These are phyloP conservation scores for Hypericum perforatum DNA, from an alignment of 345 rosid genomes.

Conservation along the genomic window DNA sequence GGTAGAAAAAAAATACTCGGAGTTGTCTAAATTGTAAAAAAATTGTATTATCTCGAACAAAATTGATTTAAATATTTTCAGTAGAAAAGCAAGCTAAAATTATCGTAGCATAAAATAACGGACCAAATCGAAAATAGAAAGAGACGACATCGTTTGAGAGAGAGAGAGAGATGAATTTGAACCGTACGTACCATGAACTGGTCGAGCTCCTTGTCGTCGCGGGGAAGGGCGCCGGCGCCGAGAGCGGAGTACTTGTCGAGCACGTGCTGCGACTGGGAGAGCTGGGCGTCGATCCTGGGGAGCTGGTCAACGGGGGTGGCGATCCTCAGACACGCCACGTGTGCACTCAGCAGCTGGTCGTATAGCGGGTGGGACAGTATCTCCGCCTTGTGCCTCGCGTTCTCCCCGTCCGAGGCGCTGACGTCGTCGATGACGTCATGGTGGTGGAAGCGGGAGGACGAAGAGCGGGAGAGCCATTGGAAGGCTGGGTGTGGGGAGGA, in stretches of 20 bases:
- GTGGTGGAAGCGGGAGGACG: slow-evolving; percentile 42
- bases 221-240: slow-evolving; percentile 18
- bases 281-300: slow-evolving; percentile 33
- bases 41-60: too few species aligned
- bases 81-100: too few species aligned
- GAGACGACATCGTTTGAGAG: background rate
- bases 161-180: background rate
- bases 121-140: background rate
- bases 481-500: slow-evolving; percentile 32
- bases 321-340: slow-evolving; percentile 27
- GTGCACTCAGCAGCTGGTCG: slow-evolving; percentile 32
- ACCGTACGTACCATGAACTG: slow-evolving; percentile 33
- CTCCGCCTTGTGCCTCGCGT: slow-evolving; percentile 32
- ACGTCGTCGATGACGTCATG: slow-evolving; percentile 54
- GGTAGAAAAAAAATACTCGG: too few species aligned
- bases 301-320: slow-evolving; percentile 39
- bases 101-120: too few species aligned
- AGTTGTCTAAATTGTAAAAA: too few species aligned
- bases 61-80: too few species aligned
- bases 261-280: slow-evolving; percentile 27
- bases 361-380: slow-evolving; percentile 37
- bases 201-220: slow-evolving; percentile 33
- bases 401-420: slow-evolving; percentile 28
- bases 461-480: slow-evolving; percentile 76
- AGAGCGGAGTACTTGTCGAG: slow-evolving; percentile 31